Evolutionary conservation across 108 stramenopile genomes (phyloP).

Genomic region (Nitzschia sp.): DNA sequence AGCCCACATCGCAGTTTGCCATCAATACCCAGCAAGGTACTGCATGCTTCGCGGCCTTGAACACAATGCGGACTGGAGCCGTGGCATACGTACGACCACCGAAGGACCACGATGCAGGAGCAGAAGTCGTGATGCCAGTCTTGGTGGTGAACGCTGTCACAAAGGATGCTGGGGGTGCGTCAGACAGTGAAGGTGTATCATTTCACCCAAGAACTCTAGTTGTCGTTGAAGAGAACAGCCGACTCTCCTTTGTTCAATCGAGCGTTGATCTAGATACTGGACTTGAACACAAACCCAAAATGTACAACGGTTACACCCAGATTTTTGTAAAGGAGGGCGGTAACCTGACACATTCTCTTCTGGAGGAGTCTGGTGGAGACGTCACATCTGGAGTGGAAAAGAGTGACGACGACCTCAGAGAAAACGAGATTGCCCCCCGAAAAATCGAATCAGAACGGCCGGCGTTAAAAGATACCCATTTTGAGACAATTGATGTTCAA

Average conservation of each 20-base stretch:
- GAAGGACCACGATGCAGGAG: conserved; percentile 13
- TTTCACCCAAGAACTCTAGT: conserved; percentile 77
- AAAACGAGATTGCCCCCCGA: conserved; percentile 49
- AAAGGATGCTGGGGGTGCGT: conserved; percentile 47
- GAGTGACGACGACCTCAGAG: conserved; percentile 35
- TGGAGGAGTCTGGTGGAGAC: conserved; percentile 83
- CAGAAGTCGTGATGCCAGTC: conserved; percentile 50
- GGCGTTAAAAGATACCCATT: conserved; percentile 74
- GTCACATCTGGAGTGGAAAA: conserved; percentile 68
- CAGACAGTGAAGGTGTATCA: conserved; percentile 52
- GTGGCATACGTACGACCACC: conserved; percentile 64
- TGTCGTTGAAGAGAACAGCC: conserved; percentile 59
- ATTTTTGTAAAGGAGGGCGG: conserved; percentile 71
- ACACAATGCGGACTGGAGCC: conserved; percentile 73
- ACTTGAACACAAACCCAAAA: conserved; percentile 45
- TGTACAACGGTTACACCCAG: conserved; percentile 89
- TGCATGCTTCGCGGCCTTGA: conserved; percentile 87
- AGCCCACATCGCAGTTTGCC: conserved; percentile 80
- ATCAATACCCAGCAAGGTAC: conserved; percentile 92
- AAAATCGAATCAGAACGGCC: conserved; percentile 66
- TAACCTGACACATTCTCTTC: conserved; percentile 80
- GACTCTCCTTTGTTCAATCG: conserved; percentile 70
- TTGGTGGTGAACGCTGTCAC: conserved; percentile 80
- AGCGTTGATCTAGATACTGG: conserved; percentile 71
- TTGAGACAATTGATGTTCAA: conserved; percentile 83